phyloP scores from a whole-genome alignment of 208 protist species.

The Lotmaria passim region DNA sequence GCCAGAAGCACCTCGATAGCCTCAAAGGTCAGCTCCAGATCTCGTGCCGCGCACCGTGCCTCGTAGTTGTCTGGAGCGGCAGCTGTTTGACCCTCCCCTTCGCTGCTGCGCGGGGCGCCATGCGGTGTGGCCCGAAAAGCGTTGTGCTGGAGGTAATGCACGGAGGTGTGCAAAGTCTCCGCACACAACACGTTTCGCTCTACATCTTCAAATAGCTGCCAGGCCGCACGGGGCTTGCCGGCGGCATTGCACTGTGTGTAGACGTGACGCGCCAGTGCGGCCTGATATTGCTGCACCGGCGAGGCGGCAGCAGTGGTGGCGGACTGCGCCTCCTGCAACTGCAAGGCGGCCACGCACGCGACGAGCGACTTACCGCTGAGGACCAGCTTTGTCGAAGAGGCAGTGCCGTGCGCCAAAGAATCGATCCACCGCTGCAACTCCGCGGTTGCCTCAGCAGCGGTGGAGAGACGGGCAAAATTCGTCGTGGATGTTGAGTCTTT shows the following conservation, averaged over 20 bases:
- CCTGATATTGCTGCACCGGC: constrained; percentile 20
- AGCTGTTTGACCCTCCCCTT: not conserved
- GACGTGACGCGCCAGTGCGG: constrained; percentile 20
- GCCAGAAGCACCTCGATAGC: constrained; percentile 22
- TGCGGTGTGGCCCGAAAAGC: constrained; percentile 11
- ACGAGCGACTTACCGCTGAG: constrained; percentile 31
- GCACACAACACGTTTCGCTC: constrained; percentile 4
- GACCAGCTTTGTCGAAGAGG: not conserved
- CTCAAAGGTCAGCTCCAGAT: constrained; percentile 33
- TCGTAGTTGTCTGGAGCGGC: not conserved
- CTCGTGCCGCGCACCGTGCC: constrained; percentile 4
- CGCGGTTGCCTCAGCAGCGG: constrained; percentile 13
- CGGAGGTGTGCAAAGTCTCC: constrained; percentile 11
- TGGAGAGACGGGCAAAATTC: constrained; percentile 7
- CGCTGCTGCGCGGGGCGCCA: not conserved
- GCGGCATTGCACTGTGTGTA: constrained; percentile 15
- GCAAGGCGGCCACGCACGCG: constrained; percentile 26
- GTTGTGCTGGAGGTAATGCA: constrained; percentile 33
- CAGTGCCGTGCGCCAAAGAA: not conserved
- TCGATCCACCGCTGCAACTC: constrained; percentile 26
- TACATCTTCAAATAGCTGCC: constrained; percentile 17
- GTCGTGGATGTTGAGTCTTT: not conserved
- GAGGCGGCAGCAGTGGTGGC: not conserved
- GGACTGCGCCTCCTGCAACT: constrained; percentile 15
- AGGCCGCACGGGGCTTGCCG: constrained; percentile 19